Base-by-base conservation (phyloP, 768 basidiomycete species). In the Gloeopeniophorella convolvens region DNA sequence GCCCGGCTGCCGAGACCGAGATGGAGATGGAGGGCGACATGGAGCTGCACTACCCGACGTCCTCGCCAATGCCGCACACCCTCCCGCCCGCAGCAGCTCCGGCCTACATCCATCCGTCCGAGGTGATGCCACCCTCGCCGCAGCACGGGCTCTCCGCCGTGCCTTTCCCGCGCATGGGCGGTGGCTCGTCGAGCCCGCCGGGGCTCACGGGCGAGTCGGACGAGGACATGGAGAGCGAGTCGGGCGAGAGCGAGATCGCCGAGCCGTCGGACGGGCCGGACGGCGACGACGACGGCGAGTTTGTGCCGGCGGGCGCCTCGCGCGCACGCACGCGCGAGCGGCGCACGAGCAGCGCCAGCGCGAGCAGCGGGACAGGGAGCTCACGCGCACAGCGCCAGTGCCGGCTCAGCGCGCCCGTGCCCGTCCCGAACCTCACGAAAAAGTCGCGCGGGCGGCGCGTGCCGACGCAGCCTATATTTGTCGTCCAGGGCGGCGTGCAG, bases 391-490 rank as follows among this genome's bases (percentile, higher is more conserved):
- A 77, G 58, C 55, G 55, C 43, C 42, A 45, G 21, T 31, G 46
- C 42, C 36, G 60, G 59, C 33, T 76, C 78, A 50, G 74, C 75
- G 10, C 80, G 40, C 85, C 85, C 20, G 72, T 81, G 23, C 85
- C 85, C 11, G 83, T 87, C 34, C 85, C 85, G 30, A 83, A 85
- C 65, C 62, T 89, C 54, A 88, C 82, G 37, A 89, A 88, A 72
- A 86, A 85, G 69, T 84, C 82, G 59, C 79, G 86, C 45, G 86
- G 86, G 11, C 78, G 86, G 31, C 76, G 83, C 51, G 86, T 89
- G 18, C 86, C 85, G 4, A 86, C 82, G 1, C 64, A 66, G 2
- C 57, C 60, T 24, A 60, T 60, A 34, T 53, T 63, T 28, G 55
- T 64, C 16, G 41, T 47, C 20, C 59, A 64, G 49, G 62, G 60